phyloP scores from a whole-genome alignment of 2,329 filamentous ascomycete genomes.

The Aspergillus unguis region DNA sequence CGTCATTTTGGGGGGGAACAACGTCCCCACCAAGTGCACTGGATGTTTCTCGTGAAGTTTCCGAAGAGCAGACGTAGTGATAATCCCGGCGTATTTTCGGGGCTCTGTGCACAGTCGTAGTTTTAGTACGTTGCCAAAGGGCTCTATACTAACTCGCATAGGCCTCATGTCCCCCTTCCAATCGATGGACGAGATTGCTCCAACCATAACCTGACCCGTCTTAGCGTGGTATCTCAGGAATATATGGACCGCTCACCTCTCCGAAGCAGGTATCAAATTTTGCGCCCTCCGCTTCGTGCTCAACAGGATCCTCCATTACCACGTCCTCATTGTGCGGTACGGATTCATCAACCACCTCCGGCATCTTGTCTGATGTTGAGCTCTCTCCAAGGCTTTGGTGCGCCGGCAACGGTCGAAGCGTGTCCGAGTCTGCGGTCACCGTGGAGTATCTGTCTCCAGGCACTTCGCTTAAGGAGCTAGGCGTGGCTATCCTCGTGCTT shows the following conservation, averaged over 20 bases:
- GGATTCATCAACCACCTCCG: neutral
- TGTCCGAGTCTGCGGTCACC: neutral
- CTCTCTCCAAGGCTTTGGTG: neutral
- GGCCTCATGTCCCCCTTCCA: neutral
- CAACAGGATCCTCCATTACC: neutral
- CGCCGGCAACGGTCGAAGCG: neutral
- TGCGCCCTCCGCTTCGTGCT: neutral
- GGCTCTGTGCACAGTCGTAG: neutral
- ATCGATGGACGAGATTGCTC: neutral
- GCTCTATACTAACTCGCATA: neutral
- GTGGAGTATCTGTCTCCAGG: neutral
- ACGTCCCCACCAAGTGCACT: neutral
- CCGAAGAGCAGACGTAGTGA: neutral
- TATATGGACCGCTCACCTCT: neutral
- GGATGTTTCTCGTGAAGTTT: neutral
- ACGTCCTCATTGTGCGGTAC: neutral
- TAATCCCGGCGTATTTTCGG: neutral
- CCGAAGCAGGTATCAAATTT: conserved; percentile 7
- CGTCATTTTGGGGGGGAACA: neutral
- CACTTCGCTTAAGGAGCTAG: neutral
- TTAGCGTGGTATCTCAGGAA: neutral
- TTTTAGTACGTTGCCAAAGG: neutral
- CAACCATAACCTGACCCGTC: neutral
- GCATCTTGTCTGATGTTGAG: neutral
- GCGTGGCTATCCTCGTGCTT: neutral